Evolutionary conservation across 2,329 filamentous ascomycete species (phyloP).

Genomic region (Sphaerulina musiva): DNA sequence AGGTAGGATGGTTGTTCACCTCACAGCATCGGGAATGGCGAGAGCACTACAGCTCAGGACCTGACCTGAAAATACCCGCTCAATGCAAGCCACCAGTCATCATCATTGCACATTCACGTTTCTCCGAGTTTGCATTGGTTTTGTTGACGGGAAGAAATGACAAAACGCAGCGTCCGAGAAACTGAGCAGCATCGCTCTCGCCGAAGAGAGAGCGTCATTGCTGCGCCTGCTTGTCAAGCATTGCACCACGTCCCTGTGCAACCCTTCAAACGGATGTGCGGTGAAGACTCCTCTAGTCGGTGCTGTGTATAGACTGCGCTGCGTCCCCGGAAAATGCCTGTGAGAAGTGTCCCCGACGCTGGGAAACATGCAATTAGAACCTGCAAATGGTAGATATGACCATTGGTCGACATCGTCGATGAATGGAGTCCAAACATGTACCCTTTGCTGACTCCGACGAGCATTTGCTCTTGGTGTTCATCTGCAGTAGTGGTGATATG

Average conservation of each 20-base stretch:
- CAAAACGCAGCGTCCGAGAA: background rate
- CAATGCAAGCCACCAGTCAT: background rate
- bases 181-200: background rate
- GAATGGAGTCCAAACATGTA: too few relatives aligned
- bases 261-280: background rate
- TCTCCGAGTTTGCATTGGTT: background rate
- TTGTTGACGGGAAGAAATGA: background rate
- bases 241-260: background rate
- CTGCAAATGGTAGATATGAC: too few relatives aligned
- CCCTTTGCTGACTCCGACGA: too few relatives aligned
- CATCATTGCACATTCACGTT: background rate
- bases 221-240: background rate
- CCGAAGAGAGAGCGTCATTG: background rate
- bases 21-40: too few relatives aligned
- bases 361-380: too few relatives aligned
- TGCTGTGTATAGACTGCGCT: background rate
- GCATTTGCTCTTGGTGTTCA: background rate
- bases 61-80: background rate
- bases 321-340: background rate
- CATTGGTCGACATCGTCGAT: too few relatives aligned
- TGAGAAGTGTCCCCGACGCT: background rate
- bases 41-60: background rate
- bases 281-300: background rate
- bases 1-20: background rate
- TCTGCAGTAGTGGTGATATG: background rate